Evolutionary conservation across 306 rosid genomes (phyloP).

Genomic region (Elaeagnus macrophylla): DNA sequence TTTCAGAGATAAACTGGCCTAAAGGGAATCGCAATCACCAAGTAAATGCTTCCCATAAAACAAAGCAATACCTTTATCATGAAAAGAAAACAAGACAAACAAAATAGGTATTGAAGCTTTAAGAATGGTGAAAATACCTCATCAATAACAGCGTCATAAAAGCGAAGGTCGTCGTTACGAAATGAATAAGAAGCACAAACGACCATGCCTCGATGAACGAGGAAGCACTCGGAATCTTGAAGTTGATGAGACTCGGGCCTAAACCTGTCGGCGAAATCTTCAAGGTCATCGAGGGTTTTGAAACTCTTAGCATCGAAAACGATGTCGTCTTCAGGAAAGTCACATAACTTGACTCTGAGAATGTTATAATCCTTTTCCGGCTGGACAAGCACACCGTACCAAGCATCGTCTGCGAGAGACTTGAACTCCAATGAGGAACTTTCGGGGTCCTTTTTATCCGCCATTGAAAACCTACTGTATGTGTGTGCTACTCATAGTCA

Average conservation of each 20-base stretch:
- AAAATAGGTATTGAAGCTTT: not conserved
- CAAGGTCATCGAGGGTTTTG: constrained; percentile 15
- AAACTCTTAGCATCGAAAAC: constrained; percentile 3
- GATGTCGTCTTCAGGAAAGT: constrained; percentile 16
- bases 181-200: constrained; percentile 31
- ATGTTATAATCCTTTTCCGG: constrained; percentile 11
- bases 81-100: not conserved
- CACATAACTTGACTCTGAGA: constrained; percentile 23
- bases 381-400: constrained; percentile 26
- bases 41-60: too few species aligned
- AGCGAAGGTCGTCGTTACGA: constrained; percentile 26
- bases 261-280: constrained; percentile 23
- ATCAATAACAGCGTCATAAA: constrained; percentile 36
- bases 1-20: too few species aligned
- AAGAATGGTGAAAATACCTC: constrained; percentile 14
- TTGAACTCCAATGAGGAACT: constrained; percentile 21
- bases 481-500: too few species aligned
- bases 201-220: constrained; percentile 6
- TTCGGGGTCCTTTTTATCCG: constrained; percentile 1
- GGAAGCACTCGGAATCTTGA: constrained; percentile 35
- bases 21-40: too few species aligned
- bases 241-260: constrained; percentile 31
- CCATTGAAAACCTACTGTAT: not conserved
- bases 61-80: too few species aligned
- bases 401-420: constrained; percentile 25